A percentile compares a stretch with the other conserved stretches of the same genome.
phyloP scores from a whole-genome alignment of 345 rosid species.

The Syzygium oleosum region DNA sequence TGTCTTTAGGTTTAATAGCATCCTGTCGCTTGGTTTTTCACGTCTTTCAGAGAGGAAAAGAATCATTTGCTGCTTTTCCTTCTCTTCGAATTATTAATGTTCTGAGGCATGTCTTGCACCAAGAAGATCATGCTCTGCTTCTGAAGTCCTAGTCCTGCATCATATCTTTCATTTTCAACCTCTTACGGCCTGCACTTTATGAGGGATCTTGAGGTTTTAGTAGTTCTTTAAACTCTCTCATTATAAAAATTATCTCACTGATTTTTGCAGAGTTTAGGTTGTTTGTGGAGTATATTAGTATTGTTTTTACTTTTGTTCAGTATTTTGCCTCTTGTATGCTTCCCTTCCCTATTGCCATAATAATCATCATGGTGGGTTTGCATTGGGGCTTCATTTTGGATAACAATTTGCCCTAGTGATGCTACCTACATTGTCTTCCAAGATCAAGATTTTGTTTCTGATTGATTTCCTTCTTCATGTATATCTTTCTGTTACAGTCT shows the following conservation, averaged over 20 bases:
- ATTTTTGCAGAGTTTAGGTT: not conserved
- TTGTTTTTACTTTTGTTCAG: not conserved
- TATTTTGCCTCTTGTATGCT: not conserved
- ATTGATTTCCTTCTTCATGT: not conserved
- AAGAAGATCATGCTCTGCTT: not conserved
- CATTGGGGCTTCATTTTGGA: not conserved
- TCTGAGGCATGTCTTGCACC: not conserved
- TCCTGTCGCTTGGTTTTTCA: not conserved
- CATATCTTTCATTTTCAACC: not conserved
- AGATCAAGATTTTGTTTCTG: not conserved
- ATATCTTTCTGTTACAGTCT: not conserved
- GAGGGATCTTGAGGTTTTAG: not conserved
- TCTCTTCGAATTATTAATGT: not conserved
- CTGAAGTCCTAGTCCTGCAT: not conserved
- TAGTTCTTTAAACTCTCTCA: not conserved
- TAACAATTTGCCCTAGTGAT: not conserved
- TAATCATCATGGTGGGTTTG: not conserved
- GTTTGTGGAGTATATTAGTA: not conserved
- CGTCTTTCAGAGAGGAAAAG: not conserved
- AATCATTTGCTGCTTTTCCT: not conserved
- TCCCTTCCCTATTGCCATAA: not conserved
- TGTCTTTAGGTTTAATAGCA: not conserved
- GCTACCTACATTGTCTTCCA: not conserved
- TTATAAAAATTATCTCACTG: not conserved
- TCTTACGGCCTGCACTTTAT: not conserved